Base-by-base conservation (phyloP, 495 filamentous ascomycete genomes). In the Venustampulla echinocandica region DNA sequence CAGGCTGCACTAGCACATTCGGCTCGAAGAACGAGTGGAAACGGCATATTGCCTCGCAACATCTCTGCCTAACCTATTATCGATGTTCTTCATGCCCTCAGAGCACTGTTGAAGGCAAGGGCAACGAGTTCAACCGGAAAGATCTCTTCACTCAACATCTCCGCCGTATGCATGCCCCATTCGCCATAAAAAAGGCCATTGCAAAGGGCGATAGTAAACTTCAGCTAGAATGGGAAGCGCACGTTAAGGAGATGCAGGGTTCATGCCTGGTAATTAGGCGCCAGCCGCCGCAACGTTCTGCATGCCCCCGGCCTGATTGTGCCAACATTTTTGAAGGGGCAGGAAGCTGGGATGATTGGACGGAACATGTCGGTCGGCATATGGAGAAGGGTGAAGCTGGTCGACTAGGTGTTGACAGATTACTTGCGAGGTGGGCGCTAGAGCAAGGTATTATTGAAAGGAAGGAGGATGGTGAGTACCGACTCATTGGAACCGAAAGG, bases 21-120 rank as follows among this genome's bases (percentile, higher is more conserved):
- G 81, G 80, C 9, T 89, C 85, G 27, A 97, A 97, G 60, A 97
- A 96, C 56, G 92, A 98, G 61, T 98, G 90, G 90, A 93, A 96
- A 61, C 80, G 92, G 0, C 92, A 98, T 63, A 82, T 96, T 50
- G 74, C 76, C 21, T 90, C 87, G 2, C 85, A 95, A 55, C 92
- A 98, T 61, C 69, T 98, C 46, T 85, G 83, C 47, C 69, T 90
- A 14, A 81, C 80, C 30, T 89, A 82, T 63, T 98, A 86, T 63
- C 79, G 85, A 28, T 98, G 92, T 61, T 76, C 73, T 15, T 79
- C 90, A 19, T 77, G 85, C 25, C 77, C 77, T 4, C 70, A 75
- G 17, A 84, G 80, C 58, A 77, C 69, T 27, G 63, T 65, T 2
- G 73, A 76, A 43, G 72, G 74, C 21, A 78, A 76, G 46, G 73